phyloP scores from a whole-genome alignment of 148 eudicot species.

The Rhododendron mucronatum region DNA sequence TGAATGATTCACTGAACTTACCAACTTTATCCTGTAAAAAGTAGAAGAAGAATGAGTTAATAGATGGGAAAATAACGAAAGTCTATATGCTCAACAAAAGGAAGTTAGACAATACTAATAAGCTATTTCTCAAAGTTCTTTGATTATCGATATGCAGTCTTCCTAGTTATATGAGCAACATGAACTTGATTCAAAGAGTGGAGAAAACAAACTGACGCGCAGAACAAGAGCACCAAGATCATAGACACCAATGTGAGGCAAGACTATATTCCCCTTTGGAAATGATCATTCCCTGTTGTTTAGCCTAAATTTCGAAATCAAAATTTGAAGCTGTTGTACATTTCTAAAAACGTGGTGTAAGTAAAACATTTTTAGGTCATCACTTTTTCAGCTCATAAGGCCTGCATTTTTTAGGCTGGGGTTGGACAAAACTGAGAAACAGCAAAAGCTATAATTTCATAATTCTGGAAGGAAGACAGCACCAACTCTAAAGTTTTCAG shows the following conservation, averaged over 20 bases:
- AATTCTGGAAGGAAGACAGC: not conserved
- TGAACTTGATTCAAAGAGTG: not conserved
- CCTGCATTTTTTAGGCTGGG: not conserved
- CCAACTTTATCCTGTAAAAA: constrained; percentile 91
- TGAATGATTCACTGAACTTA: constrained; percentile 41
- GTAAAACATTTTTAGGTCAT: not conserved
- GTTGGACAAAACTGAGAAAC: not conserved
- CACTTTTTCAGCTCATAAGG: not conserved
- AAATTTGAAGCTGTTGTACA: not conserved
- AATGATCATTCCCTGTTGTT: not conserved
- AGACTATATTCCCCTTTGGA: not conserved
- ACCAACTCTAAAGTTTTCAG: not conserved
- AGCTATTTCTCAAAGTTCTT: not conserved
- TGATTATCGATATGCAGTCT: not conserved
- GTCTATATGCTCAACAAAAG: not conserved
- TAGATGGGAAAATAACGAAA: not conserved
- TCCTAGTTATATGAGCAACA: not conserved
- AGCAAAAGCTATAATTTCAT: not conserved
- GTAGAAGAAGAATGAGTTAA: constrained; percentile 5
- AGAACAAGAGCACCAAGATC: not conserved
- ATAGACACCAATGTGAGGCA: not conserved
- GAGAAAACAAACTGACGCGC: not conserved
- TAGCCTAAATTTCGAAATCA: not conserved
- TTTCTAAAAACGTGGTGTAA: not conserved
- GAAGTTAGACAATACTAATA: not conserved